A percentile compares a stretch with the other conserved stretches of the same genome.
Conservation (phyloP, 2,329 filamentous ascomycete species). For the Diplodia seriata region DNA sequence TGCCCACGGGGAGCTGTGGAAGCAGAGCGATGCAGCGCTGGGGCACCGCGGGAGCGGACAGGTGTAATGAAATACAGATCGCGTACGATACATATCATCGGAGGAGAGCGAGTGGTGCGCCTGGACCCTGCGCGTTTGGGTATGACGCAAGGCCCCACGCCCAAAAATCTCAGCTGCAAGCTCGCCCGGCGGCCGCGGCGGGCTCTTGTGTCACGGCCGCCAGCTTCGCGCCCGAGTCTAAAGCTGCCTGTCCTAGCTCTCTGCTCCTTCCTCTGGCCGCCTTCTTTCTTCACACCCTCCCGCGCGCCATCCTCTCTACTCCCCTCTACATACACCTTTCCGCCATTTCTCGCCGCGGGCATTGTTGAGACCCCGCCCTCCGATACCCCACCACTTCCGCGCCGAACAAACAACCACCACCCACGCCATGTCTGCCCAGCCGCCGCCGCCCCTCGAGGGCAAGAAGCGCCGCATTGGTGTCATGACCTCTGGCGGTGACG, state of each 20-base stretch:
- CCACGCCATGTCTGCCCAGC: constrained; percentile 37
- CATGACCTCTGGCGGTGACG: constrained; percentile 94
- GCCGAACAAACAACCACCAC: constrained; percentile 1
- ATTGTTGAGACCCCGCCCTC: constrained; percentile 8
- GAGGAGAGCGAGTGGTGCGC: background rate
- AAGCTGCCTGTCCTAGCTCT: constrained; percentile 25
- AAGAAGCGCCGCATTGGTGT: constrained; percentile 77
- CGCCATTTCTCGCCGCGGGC: constrained; percentile 4
- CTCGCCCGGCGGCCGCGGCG: constrained; percentile 21
- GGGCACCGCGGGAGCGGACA: background rate
- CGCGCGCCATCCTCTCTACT: background rate
- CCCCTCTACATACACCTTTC: background rate
- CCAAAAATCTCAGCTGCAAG: constrained; percentile 26
- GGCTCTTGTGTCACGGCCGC: constrained; percentile 13
- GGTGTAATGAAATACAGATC: constrained; percentile 1
- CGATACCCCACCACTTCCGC: constrained; percentile 16
- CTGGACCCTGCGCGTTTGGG: constrained; percentile 7
- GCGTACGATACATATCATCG: constrained; percentile 2
- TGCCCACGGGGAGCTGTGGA: background rate
- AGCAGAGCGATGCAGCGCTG: background rate
- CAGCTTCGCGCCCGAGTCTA: constrained; percentile 24
- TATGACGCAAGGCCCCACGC: constrained; percentile 23
- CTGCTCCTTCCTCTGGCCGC: background rate
- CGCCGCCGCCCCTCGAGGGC: constrained; percentile 48
- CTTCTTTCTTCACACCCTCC: background rate